A percentile compares a stretch with the other conserved stretches of the same genome.
These are phyloP conservation scores for Pseudogymnoascus sp. DNA, from an alignment of 2,329 filamentous ascomycete genomes.

Conservation along the genomic window DNA sequence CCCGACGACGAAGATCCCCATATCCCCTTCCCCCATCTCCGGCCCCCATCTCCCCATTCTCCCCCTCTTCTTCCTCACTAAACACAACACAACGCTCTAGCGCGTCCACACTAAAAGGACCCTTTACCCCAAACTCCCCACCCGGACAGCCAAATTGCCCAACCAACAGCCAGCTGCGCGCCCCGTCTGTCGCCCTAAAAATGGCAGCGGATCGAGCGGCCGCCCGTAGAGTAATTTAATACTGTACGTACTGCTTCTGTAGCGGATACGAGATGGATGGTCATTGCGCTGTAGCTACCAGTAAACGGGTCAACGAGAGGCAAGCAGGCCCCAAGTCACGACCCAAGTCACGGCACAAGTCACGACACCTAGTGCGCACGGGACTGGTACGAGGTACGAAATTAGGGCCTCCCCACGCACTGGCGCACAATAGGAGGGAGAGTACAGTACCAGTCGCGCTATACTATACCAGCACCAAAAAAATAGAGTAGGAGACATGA, in stretches of 20 bases:
- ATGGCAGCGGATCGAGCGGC: background rate
- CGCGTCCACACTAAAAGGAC: background rate
- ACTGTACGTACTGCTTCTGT: background rate
- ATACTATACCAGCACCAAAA: background rate
- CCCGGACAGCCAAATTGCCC: background rate
- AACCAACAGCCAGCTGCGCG: background rate
- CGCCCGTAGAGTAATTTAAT: no score
- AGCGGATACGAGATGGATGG: background rate
- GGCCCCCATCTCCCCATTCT: background rate
- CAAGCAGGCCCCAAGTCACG: no score
- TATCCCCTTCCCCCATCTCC: background rate
- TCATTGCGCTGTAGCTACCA: background rate
- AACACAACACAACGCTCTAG: background rate
- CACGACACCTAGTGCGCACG: background rate
- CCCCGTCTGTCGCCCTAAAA: background rate
- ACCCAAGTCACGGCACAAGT: background rate
- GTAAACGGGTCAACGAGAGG: no score
- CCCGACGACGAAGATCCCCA: background rate
- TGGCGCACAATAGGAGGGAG: background rate
- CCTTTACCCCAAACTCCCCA: background rate
- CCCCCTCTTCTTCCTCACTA: background rate
- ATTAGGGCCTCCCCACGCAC: background rate
- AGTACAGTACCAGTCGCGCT: background rate
- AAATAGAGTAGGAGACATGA: background rate
- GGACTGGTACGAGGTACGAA: background rate